phyloP scores from a whole-genome alignment of 75 land plant genomes.

The Cupressus sempervirens region DNA sequence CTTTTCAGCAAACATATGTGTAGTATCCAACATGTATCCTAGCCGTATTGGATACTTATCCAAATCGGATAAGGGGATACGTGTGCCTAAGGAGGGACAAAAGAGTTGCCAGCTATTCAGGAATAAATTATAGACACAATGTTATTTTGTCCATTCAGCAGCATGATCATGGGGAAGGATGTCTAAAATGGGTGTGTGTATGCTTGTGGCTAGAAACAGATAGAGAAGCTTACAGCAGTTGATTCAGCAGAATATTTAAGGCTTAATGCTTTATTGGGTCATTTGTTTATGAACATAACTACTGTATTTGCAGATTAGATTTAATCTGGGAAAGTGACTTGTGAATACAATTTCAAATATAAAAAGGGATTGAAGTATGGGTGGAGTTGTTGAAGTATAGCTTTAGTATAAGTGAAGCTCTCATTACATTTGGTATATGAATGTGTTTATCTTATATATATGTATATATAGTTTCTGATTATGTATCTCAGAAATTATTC shows the following conservation, averaged over 20 bases:
- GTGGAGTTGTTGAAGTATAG: too few species aligned
- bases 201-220: background rate
- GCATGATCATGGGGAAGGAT: background rate
- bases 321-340: background rate
- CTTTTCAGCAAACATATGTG: too few species aligned
- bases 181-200: background rate
- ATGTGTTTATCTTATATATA: too few species aligned
- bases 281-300: background rate
- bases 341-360: background rate
- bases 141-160: background rate
- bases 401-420: too few species aligned
- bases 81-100: too few species aligned
- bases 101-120: too few species aligned
- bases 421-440: too few species aligned
- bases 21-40: too few species aligned
- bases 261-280: background rate
- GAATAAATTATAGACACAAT: background rate
- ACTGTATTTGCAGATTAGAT: background rate
- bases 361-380: background rate
- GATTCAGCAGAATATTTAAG: background rate
- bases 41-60: too few species aligned
- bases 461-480: too few species aligned
- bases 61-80: too few species aligned
- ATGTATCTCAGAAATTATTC: too few species aligned
- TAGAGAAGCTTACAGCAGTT: background rate